A percentile compares a stretch with the other conserved stretches of the same genome.
Conservation (phyloP, 352 stramenopile genomes). For the Peronospora tabacina region DNA sequence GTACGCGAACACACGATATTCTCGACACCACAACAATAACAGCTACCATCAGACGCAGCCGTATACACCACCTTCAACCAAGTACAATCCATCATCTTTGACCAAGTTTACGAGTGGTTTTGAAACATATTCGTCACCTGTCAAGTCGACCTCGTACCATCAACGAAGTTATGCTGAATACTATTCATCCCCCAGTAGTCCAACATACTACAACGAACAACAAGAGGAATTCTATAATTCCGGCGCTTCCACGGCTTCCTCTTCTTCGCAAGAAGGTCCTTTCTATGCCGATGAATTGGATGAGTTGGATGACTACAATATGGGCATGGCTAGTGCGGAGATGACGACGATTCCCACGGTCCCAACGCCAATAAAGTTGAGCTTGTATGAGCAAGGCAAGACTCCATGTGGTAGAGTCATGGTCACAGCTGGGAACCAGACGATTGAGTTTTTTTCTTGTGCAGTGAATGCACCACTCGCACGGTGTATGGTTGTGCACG, state of each 20-base stretch:
- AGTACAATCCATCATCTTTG: slow-evolving; percentile 22
- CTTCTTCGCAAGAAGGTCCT: slow-evolving; percentile 59
- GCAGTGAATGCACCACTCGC: slow-evolving; percentile 63
- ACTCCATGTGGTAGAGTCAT: slow-evolving; percentile 71
- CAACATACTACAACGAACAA: slow-evolving; percentile 45
- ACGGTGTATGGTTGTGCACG: slow-evolving; percentile 55
- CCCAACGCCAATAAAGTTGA: slow-evolving; percentile 58
- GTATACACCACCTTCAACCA: slow-evolving; percentile 20
- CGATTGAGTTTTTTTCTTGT: slow-evolving; percentile 79
- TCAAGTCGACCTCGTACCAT: slow-evolving; percentile 27
- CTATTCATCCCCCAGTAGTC: slow-evolving; percentile 33
- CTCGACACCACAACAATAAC: slow-evolving; percentile 28
- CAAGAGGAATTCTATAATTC: slow-evolving; percentile 65
- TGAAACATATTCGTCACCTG: slow-evolving; percentile 31
- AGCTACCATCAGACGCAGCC: slow-evolving; percentile 12
- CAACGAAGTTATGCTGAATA: slow-evolving; percentile 34
- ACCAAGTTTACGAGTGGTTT: slow-evolving; percentile 23
- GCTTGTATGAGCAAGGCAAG: slow-evolving; percentile 69
- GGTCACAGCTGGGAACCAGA: slow-evolving; percentile 72
- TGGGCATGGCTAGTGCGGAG: slow-evolving; percentile 41
- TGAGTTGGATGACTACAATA: slow-evolving; percentile 58
- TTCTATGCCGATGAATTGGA: slow-evolving; percentile 74
- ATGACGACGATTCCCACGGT: slow-evolving; percentile 77
- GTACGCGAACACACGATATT: slow-evolving; percentile 35
- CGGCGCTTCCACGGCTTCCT: slow-evolving; percentile 69